phyloP scores from a whole-genome alignment of 2,329 filamentous ascomycete species.

The Penicillium sp. region DNA sequence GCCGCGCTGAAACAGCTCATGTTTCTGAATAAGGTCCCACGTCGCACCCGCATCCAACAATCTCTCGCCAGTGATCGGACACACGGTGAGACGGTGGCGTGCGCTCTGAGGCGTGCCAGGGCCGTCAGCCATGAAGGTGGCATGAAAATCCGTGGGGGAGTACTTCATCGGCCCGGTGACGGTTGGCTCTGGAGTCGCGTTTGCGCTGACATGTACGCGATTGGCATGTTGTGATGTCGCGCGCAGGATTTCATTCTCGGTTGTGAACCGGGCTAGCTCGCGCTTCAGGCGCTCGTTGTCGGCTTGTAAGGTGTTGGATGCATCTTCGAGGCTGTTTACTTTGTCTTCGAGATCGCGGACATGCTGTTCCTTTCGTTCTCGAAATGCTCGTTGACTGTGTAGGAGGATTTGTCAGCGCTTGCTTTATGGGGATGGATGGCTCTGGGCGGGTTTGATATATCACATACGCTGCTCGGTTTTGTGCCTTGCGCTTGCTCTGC shows the following conservation, averaged over 20 bases:
- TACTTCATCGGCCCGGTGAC: constrained; percentile 69
- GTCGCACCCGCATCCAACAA: constrained; percentile 74
- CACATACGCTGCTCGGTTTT: constrained; percentile 70
- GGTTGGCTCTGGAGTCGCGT: constrained; percentile 38
- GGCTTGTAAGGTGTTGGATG: constrained; percentile 67
- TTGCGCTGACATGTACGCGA: constrained; percentile 45
- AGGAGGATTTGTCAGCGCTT: constrained; percentile 1
- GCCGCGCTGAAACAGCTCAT: constrained; percentile 73
- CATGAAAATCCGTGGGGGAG: constrained; percentile 70
- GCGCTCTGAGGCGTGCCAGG: constrained; percentile 16
- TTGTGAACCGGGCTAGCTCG: constrained; percentile 77
- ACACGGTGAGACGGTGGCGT: constrained; percentile 67
- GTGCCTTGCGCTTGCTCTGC: constrained; percentile 64
- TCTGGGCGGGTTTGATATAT: neutral
- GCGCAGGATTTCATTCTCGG: constrained; percentile 89
- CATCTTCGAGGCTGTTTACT: constrained; percentile 72
- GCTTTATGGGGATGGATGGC: neutral
- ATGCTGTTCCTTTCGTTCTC: constrained; percentile 91
- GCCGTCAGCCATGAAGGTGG: constrained; percentile 57
- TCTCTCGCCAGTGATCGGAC: constrained; percentile 63
- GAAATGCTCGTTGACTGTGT: constrained; percentile 85
- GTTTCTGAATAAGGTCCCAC: constrained; percentile 85
- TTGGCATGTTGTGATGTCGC: constrained; percentile 62
- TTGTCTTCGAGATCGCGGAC: constrained; percentile 91
- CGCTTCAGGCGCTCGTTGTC: constrained; percentile 87